These are phyloP conservation scores for Fraxinus anomala DNA, from an alignment of 257 asterid species.

Conservation along the genomic window DNA sequence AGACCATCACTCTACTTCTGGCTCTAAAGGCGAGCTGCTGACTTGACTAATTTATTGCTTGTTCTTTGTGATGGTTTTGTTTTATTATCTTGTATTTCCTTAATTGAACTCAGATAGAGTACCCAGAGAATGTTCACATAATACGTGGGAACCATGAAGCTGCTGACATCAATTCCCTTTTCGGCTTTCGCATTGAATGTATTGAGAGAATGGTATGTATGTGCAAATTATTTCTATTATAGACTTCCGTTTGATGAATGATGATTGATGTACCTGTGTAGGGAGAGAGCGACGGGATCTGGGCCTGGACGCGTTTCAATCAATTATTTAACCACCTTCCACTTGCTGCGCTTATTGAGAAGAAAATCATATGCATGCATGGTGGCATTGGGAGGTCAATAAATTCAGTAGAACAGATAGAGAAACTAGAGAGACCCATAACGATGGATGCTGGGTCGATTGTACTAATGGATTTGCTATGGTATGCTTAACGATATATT, in stretches of 20 bases:
- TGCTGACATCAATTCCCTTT: conserved; percentile 97
- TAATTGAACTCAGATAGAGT: conserved; percentile 66
- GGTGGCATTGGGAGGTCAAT: conserved; percentile 99
- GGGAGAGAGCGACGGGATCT: conserved; percentile 98
- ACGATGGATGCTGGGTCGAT: conserved; percentile 99
- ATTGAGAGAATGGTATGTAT: conserved; percentile 94
- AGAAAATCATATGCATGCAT: conserved; percentile 98
- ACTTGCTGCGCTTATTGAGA: conserved; percentile 93
- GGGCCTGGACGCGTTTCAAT: conserved; percentile 99
- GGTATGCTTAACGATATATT: conserved; percentile 40
- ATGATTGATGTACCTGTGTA: conserved; percentile 35
- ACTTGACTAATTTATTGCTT: neutral
- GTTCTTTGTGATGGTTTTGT: neutral
- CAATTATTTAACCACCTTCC: conserved; percentile 96
- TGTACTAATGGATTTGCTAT: conserved; percentile 91
- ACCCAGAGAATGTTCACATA: conserved; percentile 91
- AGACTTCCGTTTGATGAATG: conserved; percentile 32
- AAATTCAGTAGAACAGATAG: conserved; percentile 89
- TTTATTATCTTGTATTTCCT: conserved; percentile 1
- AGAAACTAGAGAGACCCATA: conserved; percentile 97
- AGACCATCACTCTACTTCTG: conserved; percentile 93
- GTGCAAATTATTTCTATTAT: neutral
- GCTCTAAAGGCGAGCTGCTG: conserved; percentile 78
- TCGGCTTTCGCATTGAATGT: conserved; percentile 98
- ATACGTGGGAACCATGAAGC: conserved; percentile 99